Base-by-base conservation (phyloP, 2,329 filamentous ascomycete genomes). In the Alternaria brassicicola region DNA sequence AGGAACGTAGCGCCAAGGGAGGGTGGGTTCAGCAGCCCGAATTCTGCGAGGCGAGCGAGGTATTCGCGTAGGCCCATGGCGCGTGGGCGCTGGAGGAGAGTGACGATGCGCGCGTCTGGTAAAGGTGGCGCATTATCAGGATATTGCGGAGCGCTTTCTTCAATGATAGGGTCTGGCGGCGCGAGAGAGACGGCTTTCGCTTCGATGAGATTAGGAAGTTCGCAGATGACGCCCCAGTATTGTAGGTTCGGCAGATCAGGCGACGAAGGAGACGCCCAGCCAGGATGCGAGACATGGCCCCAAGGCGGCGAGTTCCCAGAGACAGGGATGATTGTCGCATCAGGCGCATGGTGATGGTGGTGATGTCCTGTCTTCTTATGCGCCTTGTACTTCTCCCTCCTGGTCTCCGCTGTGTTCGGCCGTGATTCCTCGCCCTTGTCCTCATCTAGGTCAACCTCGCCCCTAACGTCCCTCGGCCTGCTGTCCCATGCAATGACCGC, bases 101-200 rank as follows among this genome's bases (percentile, higher is more conserved):
- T 85, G 6, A 93, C 86, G 1, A 91, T 87, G 30, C 88, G 85
- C 10, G 86, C 81, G 67, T 93, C 89, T 2, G 90, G 84, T 53
- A 60, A 77, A 64, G 66, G 76, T 53, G 49, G 76, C 62, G 59
- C 71, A 33, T 68, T 68, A 21, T 72, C 66, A 7, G 66, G 66
- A 45, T 66, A 59, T 47, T 68, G 66, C 7, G 63, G 55, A 3
- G 56, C 57, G 15, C 48, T 59, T 7, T 63, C 61, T 45, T 75
- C 73, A 23, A 78, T 68, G 3, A 78, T 75, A 4, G 83, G 81
- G 63, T 84, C 82, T 0, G 82, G 81, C 28, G 89, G 92, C 0
- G 90, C 92, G 35, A 97, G 84, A 0, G 91, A 93, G n/a, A 97
- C 87, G 1, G 93, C 94, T 76, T 94, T 94, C 9, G 92, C 94